These are phyloP conservation scores for Atalantia buxifolia DNA, from an alignment of 345 rosid species.

Conservation along the genomic window DNA sequence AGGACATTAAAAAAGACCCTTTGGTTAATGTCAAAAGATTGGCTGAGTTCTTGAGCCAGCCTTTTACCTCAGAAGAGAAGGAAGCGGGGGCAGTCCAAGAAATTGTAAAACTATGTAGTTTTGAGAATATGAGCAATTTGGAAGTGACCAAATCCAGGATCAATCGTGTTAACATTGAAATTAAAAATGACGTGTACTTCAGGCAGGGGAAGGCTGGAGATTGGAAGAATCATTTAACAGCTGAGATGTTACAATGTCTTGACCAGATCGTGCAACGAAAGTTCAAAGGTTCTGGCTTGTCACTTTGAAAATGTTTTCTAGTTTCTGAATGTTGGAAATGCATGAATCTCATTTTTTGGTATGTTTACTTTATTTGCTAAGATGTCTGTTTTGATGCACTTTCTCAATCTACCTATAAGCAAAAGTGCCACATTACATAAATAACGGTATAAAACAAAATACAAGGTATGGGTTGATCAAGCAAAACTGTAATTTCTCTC, in stretches of 20 bases:
- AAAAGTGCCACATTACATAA: no score
- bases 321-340: neutral
- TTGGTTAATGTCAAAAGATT: neutral
- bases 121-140: neutral
- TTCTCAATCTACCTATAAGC: no score
- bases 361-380: no score
- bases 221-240: neutral
- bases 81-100: neutral
- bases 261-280: neutral
- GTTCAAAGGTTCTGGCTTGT: neutral
- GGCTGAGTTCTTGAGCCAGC: neutral
- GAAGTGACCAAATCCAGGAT: neutral
- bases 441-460: no score
- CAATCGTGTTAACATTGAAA: neutral
- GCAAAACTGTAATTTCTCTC: no score
- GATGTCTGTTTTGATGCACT: no score
- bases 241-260: neutral
- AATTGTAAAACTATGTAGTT: neutral
- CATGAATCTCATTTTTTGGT: neutral
- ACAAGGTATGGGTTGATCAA: no score
- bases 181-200: neutral
- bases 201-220: neutral
- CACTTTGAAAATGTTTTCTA: neutral
- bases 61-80: neutral
- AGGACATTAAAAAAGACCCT: constrained; percentile 1